Conservation (phyloP, 805 yeast species). For the Metschnikowia hibisci region DNA sequence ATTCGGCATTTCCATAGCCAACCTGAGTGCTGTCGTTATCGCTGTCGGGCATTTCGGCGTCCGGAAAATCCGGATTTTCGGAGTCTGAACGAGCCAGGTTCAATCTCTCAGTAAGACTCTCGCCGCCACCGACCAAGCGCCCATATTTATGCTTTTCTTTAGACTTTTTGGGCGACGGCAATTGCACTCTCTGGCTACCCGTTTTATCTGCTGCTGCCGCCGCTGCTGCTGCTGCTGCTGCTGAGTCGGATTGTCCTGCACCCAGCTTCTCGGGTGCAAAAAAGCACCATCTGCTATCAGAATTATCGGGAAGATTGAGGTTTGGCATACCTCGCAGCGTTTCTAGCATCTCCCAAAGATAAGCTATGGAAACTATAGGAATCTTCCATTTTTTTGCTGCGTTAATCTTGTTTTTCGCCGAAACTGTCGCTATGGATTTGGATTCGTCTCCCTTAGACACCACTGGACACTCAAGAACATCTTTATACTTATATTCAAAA, state of each 20-base stretch:
- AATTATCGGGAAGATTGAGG: constrained; percentile 36
- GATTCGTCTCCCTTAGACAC: constrained; percentile 21
- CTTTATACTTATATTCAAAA: constrained; percentile 33
- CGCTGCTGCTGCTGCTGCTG: too few species aligned
- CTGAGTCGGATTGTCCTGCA: not conserved
- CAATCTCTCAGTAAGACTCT: constrained; percentile 15
- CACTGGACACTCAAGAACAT: constrained; percentile 33
- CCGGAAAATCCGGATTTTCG: constrained; percentile 1
- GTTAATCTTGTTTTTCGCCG: constrained; percentile 50
- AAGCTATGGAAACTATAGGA: constrained; percentile 56
- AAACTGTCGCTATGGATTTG: constrained; percentile 32
- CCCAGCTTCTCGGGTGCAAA: constrained; percentile 39
- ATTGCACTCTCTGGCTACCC: constrained; percentile 21
- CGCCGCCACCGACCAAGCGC: constrained; percentile 38
- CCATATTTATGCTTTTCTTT: constrained; percentile 44
- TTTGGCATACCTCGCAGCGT: constrained; percentile 13
- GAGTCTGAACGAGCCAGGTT: constrained; percentile 10
- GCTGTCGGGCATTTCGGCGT: constrained; percentile 7
- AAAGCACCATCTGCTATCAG: constrained; percentile 52
- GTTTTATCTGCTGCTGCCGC: constrained; percentile 8
- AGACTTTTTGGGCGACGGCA: constrained; percentile 54
- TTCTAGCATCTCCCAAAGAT: constrained; percentile 49
- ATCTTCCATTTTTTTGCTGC: constrained; percentile 57
- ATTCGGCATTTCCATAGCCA: constrained; percentile 17
- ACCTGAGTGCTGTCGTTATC: constrained; percentile 15